Base-by-base conservation (phyloP, 495 filamentous ascomycete species). In the Cenococcum geophilum region DNA sequence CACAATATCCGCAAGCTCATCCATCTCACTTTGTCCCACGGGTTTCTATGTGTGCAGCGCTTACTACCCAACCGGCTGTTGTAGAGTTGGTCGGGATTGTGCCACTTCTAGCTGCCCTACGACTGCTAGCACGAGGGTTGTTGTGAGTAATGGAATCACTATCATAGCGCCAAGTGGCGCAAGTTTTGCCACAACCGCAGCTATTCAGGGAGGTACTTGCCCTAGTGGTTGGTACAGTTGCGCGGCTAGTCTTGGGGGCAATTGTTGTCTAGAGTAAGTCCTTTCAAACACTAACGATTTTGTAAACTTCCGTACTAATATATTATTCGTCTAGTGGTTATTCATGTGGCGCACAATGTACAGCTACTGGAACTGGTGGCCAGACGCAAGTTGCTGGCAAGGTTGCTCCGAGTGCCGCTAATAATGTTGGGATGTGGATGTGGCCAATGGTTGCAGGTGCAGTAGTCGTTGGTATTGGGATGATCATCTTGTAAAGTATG, bases 81-180 rank as follows among this genome's bases (percentile, higher is more conserved):
- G 89, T 73, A 87, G 85, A 23, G 88, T 88, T 5, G 91, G 89
- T 1, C 82, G 91, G 32, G 78, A 95, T 73, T 97, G 92, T 73
- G 84, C 85, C 70, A 73, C 83, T 69, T 80, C 91, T 5, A 62
- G 62, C 61, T 70, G 91, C 79, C 68, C 68, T 3, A 50, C 68
- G 5, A 36, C 66, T 4, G 56, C 74, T 35, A 79, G 76, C 1
- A 78, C 75, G 0, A 88, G 86, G 1, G 76, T 86, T 6, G 72
- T 90, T 20, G 80, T 74, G n/a, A 77, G 76, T 0, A 72, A 82
- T 58, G 86, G 84, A 0, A 76, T 82, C 10, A 93, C 89, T 0
- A 77, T 95, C 56, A 84, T 85, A 0, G 84, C 83, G 8, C 84
- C 88, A 0, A 75, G 74, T 0, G 75, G 76, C 10, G 76, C 74